Percentiles rank a stretch among this genome's conserved stretches.
phyloP scores from a whole-genome alignment of 139 green algal species.

The Chlorella sp. region DNA sequence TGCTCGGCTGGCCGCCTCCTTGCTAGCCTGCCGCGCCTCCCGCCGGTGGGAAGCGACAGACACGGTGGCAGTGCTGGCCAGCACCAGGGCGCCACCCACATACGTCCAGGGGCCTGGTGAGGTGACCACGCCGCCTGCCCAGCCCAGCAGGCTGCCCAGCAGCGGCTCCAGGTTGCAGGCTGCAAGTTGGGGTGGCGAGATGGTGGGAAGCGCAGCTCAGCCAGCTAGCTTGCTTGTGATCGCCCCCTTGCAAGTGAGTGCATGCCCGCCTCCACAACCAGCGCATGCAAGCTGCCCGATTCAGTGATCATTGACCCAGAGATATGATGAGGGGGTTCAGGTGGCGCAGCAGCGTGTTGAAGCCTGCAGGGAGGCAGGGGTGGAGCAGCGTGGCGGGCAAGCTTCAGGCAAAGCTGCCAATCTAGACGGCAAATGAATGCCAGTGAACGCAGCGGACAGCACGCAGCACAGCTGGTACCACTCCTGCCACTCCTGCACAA shows the following conservation, averaged over 20 bases:
- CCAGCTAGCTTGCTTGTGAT: too few species aligned
- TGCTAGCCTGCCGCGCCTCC: conserved; percentile 3
- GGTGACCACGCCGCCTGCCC: conserved; percentile 51
- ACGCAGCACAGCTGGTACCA: background rate
- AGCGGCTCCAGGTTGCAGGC: conserved; percentile 80
- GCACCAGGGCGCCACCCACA: conserved; percentile 59
- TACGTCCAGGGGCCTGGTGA: conserved; percentile 61
- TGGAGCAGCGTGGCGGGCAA: background rate
- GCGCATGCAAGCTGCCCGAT: too few species aligned
- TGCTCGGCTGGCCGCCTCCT: background rate
- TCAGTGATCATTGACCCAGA: conserved; percentile 55
- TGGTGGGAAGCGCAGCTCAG: too few species aligned
- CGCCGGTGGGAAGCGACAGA: conserved; percentile 35
- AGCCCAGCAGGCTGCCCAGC: conserved; percentile 80
- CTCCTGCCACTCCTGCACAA: too few species aligned
- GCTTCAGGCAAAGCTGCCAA: background rate
- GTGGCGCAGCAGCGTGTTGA: conserved; percentile 59
- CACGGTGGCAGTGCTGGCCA: conserved; percentile 57
- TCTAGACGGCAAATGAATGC: background rate
- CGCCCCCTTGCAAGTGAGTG: too few species aligned
- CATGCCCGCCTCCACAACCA: too few species aligned
- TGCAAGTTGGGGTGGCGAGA: too few species aligned
- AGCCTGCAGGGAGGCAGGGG: background rate
- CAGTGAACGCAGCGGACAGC: background rate
- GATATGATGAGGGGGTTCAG: conserved; percentile 66